Conservation (phyloP, 2,329 filamentous ascomycete genomes). For the Colletotrichum neosansevieriae region DNA sequence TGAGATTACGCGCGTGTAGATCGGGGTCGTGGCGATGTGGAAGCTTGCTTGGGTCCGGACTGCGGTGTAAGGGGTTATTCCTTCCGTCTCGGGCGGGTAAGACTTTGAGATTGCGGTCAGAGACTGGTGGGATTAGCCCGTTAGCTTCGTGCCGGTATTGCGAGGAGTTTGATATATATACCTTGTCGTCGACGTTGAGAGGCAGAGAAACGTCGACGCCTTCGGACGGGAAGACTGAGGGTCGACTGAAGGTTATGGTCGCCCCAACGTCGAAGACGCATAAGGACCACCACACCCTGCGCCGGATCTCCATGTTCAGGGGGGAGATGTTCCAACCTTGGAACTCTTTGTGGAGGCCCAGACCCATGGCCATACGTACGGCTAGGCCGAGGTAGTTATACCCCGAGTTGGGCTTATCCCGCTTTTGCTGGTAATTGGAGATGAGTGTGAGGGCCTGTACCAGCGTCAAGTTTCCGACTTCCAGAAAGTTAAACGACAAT, state of each 20-base stretch:
- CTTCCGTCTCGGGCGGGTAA: conserved; percentile 51
- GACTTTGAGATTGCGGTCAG: conserved; percentile 51
- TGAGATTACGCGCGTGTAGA: conserved; percentile 60
- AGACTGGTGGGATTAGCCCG: neutral
- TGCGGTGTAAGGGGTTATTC: conserved; percentile 57
- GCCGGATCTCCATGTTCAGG: conserved; percentile 50
- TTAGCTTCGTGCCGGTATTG: neutral
- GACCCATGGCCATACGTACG: conserved; percentile 60
- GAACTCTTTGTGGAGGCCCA: conserved; percentile 61
- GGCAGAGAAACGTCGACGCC: conserved; percentile 48
- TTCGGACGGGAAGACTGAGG: conserved; percentile 46
- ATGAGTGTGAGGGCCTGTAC: conserved; percentile 49
- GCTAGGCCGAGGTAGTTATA: conserved; percentile 63
- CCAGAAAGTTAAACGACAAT: conserved; percentile 40
- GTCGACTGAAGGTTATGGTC: conserved; percentile 51
- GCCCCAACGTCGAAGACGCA: conserved; percentile 60
- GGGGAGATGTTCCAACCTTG: conserved; percentile 48
- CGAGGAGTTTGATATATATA: neutral
- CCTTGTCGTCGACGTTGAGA: conserved; percentile 48
- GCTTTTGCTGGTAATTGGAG: conserved; percentile 56
- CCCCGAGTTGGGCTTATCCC: conserved; percentile 62
- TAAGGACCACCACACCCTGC: conserved; percentile 53
- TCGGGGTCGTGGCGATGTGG: conserved; percentile 57
- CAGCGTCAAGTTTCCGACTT: conserved; percentile 46
- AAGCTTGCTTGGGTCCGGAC: conserved; percentile 58